A percentile compares a stretch with the other conserved stretches of the same genome.
Evolutionary conservation across 192 early-diverging fungal genomes (phyloP).

Genomic region (Ambispora gerdemannii): DNA sequence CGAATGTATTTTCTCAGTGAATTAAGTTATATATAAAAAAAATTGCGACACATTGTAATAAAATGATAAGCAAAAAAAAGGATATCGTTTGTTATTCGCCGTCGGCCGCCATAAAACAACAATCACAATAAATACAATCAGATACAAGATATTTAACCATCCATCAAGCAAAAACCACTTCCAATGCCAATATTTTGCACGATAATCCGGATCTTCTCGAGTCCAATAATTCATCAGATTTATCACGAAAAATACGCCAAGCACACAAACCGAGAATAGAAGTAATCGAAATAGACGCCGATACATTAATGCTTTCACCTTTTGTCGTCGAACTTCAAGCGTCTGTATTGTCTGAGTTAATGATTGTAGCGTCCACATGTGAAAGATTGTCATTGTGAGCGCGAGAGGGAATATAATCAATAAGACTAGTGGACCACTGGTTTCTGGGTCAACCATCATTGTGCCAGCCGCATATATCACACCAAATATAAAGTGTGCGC

Average conservation of each 20-base stretch:
- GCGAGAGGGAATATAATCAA: slow-evolving; percentile 86
- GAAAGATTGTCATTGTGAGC: slow-evolving; percentile 87
- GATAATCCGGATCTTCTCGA: slow-evolving; percentile 60
- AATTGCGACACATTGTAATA: not conserved
- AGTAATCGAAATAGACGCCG: slow-evolving; percentile 76
- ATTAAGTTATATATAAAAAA: not conserved
- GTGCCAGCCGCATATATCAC: slow-evolving; percentile 83
- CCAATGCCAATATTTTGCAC: slow-evolving; percentile 75
- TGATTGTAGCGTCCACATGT: slow-evolving; percentile 88
- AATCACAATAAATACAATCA: slow-evolving; percentile 74
- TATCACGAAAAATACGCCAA: slow-evolving; percentile 76
- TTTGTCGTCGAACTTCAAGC: slow-evolving; percentile 76
- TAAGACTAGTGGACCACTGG: slow-evolving; percentile 65
- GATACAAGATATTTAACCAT: slow-evolving; percentile 87
- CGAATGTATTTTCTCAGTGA: slow-evolving; percentile 3
- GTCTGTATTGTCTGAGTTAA: slow-evolving; percentile 73
- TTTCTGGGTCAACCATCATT: slow-evolving; percentile 67
- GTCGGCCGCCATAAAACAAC: slow-evolving; percentile 91
- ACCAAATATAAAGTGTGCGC: slow-evolving; percentile 83
- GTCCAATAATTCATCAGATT: slow-evolving; percentile 77
- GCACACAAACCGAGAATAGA: slow-evolving; percentile 66
- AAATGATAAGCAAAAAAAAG: slow-evolving; percentile 3
- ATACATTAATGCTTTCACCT: slow-evolving; percentile 92
- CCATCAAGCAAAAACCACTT: slow-evolving; percentile 93
- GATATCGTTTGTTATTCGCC: slow-evolving; percentile 66